Evolutionary conservation across 306 rosid species (phyloP).

Genomic region (Quercus agrifolia): DNA sequence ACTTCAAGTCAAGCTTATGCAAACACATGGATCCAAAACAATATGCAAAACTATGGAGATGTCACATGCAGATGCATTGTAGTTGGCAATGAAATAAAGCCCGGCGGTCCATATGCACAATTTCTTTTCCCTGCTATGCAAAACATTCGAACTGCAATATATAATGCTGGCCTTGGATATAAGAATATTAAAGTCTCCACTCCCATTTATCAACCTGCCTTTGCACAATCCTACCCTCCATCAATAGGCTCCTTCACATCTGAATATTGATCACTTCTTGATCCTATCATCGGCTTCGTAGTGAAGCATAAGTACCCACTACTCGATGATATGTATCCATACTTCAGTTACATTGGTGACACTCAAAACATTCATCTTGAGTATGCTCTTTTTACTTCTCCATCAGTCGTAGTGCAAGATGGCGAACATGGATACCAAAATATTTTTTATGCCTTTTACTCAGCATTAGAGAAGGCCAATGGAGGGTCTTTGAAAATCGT

Average conservation of each 20-base stretch:
- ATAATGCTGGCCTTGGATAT: constrained; percentile 11
- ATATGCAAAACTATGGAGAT: constrained; percentile 15
- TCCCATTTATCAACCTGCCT: constrained; percentile 13
- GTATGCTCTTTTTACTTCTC: constrained; percentile 32
- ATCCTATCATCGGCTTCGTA: constrained; percentile 21
- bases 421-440: constrained; percentile 24
- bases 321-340: constrained; percentile 36
- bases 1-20: constrained; percentile 29
- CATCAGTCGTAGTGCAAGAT: constrained; percentile 30
- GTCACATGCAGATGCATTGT: constrained; percentile 49
- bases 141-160: constrained; percentile 35
- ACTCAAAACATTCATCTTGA: constrained; percentile 5
- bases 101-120: neutral
- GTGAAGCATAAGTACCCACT: constrained; percentile 27
- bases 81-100: constrained; percentile 48
- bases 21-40: constrained; percentile 38
- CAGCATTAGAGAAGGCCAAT: constrained; percentile 41
- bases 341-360: constrained; percentile 22
- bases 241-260: constrained; percentile 31
- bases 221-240: constrained; percentile 41
- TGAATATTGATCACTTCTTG: constrained; percentile 11
- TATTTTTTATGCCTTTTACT: constrained; percentile 40
- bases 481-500: constrained; percentile 32
- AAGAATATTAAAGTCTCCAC: constrained; percentile 44
- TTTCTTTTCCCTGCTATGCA: constrained; percentile 42